phyloP scores from a whole-genome alignment of 2,329 filamentous ascomycete genomes.

The Pseudocercospora macadamiae region DNA sequence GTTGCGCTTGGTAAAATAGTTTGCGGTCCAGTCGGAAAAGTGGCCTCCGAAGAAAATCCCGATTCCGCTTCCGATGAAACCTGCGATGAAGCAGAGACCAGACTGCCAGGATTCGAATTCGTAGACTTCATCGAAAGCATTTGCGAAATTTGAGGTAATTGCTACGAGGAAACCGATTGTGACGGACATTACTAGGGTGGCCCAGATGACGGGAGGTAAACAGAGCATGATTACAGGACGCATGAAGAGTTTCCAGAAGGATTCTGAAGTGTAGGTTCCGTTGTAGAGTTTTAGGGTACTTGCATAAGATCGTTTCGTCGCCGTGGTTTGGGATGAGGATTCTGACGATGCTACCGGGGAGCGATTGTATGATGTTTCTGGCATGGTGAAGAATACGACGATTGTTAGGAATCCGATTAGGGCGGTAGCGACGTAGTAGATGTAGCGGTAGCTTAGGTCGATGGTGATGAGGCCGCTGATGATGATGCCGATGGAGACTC shows the following conservation, averaged over 20 bases:
- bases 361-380: conserved; percentile 55
- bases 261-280: conserved; percentile 50
- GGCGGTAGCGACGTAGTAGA: conserved; percentile 57
- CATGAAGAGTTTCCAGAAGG: conserved; percentile 51
- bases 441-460: conserved; percentile 53
- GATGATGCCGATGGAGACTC: conserved; percentile 38
- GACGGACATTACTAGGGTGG: conserved; percentile 57
- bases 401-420: conserved; percentile 54
- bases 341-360: conserved; percentile 22
- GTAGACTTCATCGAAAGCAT: conserved; percentile 17
- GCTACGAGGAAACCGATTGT: conserved; percentile 58
- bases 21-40: conserved; percentile 38
- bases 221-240: conserved; percentile 53
- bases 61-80: conserved; percentile 52
- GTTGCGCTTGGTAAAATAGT: conserved; percentile 29
- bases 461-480: conserved; percentile 52
- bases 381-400: conserved; percentile 57
- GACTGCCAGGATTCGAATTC: conserved; percentile 37
- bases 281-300: conserved; percentile 40
- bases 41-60: conserved; percentile 57
- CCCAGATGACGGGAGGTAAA: conserved; percentile 60
- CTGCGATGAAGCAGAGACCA: conserved; percentile 57
- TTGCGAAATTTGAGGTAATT: conserved; percentile 31
- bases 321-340: background rate
- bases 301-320: background rate